A percentile compares a stretch with the other conserved stretches of the same genome.
These are phyloP conservation scores for Claviceps sp. DNA, from an alignment of 2,329 filamentous ascomycete genomes.

Conservation along the genomic window DNA sequence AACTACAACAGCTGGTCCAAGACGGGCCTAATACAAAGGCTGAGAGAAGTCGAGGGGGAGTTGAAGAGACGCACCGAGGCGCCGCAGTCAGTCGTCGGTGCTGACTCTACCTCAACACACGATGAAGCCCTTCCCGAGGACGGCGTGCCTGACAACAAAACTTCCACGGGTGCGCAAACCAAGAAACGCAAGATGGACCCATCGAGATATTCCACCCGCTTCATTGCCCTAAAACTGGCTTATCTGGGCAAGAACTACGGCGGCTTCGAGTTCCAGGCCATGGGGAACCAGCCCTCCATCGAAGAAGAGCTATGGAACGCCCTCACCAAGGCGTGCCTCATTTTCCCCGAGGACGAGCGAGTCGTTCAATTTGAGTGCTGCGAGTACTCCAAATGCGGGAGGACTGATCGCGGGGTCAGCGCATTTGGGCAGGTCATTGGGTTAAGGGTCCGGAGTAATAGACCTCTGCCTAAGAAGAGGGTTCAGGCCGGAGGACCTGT, in stretches of 20 bases:
- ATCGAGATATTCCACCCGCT: slow-evolving; percentile 66
- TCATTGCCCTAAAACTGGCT: slow-evolving; percentile 83
- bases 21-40: slow-evolving; percentile 52
- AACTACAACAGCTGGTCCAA: slow-evolving; percentile 57
- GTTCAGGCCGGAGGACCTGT: slow-evolving; percentile 12
- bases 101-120: neutral
- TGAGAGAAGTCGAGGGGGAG: slow-evolving; percentile 54
- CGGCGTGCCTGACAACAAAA: neutral
- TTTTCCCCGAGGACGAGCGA: slow-evolving; percentile 53
- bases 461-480: slow-evolving; percentile 36
- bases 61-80: slow-evolving; percentile 32
- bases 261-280: slow-evolving; percentile 77
- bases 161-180: slow-evolving; percentile 23
- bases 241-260: slow-evolving; percentile 88
- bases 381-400: slow-evolving; percentile 89
- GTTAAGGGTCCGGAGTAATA: slow-evolving; percentile 67
- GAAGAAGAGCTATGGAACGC: slow-evolving; percentile 94
- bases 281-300: slow-evolving; percentile 63
- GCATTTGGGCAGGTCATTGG: slow-evolving; percentile 94
- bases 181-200: slow-evolving; percentile 54
- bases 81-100: slow-evolving; percentile 16
- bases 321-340: slow-evolving; percentile 66
- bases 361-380: slow-evolving; percentile 67
- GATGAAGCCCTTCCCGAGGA: neutral
- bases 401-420: slow-evolving; percentile 87